Percentiles rank a stretch among this genome's conserved stretches.
phyloP scores from a whole-genome alignment of 1,284 basidiomycete species.

The Veloboletus limbatus region DNA sequence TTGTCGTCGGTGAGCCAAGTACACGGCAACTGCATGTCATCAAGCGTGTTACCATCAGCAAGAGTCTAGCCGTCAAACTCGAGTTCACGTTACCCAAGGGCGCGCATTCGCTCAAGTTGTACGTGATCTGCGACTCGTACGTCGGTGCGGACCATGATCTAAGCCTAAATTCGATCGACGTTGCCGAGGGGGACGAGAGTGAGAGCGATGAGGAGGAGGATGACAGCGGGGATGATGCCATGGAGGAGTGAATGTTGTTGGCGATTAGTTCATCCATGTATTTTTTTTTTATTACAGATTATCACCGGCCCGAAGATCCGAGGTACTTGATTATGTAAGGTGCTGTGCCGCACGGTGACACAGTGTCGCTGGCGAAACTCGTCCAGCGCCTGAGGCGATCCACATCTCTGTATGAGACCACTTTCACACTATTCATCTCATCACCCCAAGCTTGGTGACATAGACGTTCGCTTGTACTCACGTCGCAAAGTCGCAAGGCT shows the following conservation, averaged over 20 bases:
- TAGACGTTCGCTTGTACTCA: no score
- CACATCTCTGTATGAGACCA: no score
- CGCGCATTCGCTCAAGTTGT: constrained; percentile 79
- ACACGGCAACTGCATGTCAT: constrained; percentile 84
- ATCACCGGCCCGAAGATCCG: no score
- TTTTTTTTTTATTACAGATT: no score
- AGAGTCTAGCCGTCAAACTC: constrained; percentile 76
- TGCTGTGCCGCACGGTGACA: no score
- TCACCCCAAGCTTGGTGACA: no score
- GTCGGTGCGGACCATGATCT: constrained; percentile 90
- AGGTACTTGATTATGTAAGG: no score
- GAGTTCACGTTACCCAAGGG: constrained; percentile 89
- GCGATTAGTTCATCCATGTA: neutral
- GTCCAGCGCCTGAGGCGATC: no score
- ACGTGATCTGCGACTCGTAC: constrained; percentile 92
- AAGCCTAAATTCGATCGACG: constrained; percentile 72
- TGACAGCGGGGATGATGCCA: constrained; percentile 50
- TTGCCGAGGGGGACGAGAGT: constrained; percentile 82
- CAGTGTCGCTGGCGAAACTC: no score
- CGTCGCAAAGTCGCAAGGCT: no score
- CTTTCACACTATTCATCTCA: no score
- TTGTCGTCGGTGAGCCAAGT: constrained; percentile 83
- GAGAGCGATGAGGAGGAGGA: constrained; percentile 75
- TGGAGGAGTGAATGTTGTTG: constrained; percentile 36
- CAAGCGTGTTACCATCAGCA: constrained; percentile 90